Conservation (phyloP, 1,284 basidiomycete genomes). For the Ceratobasidium sp. region DNA sequence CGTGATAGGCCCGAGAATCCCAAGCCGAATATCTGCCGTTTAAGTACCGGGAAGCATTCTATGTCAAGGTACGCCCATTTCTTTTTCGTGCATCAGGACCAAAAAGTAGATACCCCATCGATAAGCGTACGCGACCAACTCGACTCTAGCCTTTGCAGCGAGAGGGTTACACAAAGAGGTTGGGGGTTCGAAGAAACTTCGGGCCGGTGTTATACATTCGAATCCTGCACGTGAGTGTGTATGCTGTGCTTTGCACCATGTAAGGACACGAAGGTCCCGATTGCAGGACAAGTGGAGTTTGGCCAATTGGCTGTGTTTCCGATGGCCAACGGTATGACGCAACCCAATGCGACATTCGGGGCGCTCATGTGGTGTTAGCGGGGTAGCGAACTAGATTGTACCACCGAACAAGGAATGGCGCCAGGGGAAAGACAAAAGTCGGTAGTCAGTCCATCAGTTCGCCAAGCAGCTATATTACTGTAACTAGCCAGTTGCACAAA, state of each 20-base stretch:
- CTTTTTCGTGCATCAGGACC: conserved; percentile 8
- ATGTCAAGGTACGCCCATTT: conserved; percentile 14
- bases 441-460: neutral
- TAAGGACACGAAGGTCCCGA: neutral
- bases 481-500: neutral
- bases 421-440: neutral
- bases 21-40: conserved; percentile 36
- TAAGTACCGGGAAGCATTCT: conserved; percentile 23
- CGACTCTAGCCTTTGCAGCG: neutral
- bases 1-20: conserved; percentile 31
- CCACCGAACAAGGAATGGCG: neutral
- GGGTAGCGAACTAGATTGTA: neutral
- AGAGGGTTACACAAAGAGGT: neutral
- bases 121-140: conserved; percentile 3
- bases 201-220: neutral
- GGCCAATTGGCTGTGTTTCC: neutral
- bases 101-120: conserved; percentile 33
- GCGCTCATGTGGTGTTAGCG: neutral
- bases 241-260: neutral
- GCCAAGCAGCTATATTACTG: neutral
- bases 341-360: neutral
- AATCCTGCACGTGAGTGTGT: neutral
- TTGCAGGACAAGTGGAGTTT: neutral
- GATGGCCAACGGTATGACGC: neutral
- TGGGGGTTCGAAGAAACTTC: neutral